Evolutionary conservation across 176 grass and related monocot species (phyloP).

Genomic region (Bonia amplexicaulis): DNA sequence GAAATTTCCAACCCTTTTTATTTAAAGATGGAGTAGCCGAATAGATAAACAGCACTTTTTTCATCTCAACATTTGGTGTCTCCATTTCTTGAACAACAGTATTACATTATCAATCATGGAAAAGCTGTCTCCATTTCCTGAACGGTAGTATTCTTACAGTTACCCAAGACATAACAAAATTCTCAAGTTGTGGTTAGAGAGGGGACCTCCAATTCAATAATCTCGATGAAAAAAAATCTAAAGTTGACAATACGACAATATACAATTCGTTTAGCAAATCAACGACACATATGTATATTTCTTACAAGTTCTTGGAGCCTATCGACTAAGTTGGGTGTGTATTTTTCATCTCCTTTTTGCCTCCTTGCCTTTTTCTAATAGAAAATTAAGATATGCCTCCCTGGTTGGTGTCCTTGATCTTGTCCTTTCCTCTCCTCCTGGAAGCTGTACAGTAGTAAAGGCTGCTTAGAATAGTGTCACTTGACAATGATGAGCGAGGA

Average conservation of each 20-base stretch:
- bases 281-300: neutral
- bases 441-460: neutral
- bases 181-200: neutral
- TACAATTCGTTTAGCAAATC: neutral
- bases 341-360: conserved; percentile 4
- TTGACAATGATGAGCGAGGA: conserved; percentile 9
- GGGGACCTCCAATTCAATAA: neutral
- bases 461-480: conserved; percentile 18
- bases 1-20: neutral
- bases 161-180: neutral
- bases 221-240: neutral
- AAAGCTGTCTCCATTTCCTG: neutral
- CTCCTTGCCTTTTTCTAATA: conserved; percentile 1
- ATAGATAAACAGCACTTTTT: neutral
- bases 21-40: neutral
- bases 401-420: neutral
- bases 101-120: neutral
- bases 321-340: neutral
- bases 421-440: neutral
- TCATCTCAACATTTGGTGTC: neutral
- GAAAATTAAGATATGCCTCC: conserved; percentile 1
- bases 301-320: conserved; percentile 11
- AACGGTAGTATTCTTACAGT: neutral
- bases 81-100: neutral
- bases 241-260: neutral